These are phyloP conservation scores for Conoideocrella luteorostrata DNA, from an alignment of 2,329 filamentous ascomycete genomes.

Conservation along the genomic window DNA sequence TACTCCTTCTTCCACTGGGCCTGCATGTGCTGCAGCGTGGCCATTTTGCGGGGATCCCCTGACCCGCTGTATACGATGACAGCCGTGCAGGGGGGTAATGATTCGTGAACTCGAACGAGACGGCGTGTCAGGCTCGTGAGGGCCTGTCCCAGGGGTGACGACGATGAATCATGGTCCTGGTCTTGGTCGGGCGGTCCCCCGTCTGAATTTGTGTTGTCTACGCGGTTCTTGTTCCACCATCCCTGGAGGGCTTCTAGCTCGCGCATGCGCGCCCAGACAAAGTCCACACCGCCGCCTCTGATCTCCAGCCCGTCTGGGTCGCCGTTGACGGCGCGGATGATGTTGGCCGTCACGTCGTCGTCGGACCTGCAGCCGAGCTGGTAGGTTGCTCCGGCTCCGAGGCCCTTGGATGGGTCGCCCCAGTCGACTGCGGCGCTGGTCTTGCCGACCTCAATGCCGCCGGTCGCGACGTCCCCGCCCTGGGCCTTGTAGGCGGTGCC, in stretches of 20 bases:
- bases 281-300: conserved; percentile 55
- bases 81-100: conserved; percentile 58
- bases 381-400: conserved; percentile 49
- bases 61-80: conserved; percentile 61
- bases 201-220: conserved; percentile 27
- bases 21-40: conserved; percentile 53
- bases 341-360: conserved; percentile 48
- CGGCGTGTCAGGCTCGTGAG: conserved; percentile 40
- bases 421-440: conserved; percentile 79
- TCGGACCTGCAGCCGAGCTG: conserved; percentile 53
- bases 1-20: conserved; percentile 57
- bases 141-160: conserved; percentile 36
- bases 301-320: conserved; percentile 53
- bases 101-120: conserved; percentile 48
- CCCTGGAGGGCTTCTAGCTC: conserved; percentile 59
- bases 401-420: conserved; percentile 65
- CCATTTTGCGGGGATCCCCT: conserved; percentile 63
- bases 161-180: conserved; percentile 12
- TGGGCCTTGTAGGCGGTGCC: conserved; percentile 57
- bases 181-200: conserved; percentile 25
- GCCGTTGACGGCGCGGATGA: conserved; percentile 53
- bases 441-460: conserved; percentile 50
- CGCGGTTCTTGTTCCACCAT: conserved; percentile 58
- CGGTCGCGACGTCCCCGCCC: conserved; percentile 49
- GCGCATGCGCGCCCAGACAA: conserved; percentile 60